phyloP scores from a whole-genome alignment of 1,284 basidiomycete species.

The Ganoderma sp. region DNA sequence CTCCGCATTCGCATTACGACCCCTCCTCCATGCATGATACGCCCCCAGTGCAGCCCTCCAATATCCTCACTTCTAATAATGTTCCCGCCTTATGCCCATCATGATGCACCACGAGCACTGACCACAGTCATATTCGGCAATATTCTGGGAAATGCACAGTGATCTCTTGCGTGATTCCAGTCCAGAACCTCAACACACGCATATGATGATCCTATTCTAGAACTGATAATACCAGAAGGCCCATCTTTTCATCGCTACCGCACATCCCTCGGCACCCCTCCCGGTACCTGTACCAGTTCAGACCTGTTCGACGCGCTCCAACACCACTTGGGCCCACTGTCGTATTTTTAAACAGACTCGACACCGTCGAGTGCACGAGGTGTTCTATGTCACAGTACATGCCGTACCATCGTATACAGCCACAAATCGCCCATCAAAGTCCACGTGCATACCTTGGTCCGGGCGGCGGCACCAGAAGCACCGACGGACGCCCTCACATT shows the following conservation, averaged over 20 bases:
- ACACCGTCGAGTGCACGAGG: neutral
- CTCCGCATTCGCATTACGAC: neutral
- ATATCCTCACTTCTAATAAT: neutral
- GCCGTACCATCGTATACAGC: slow-evolving; percentile 1
- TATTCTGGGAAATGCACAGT: neutral
- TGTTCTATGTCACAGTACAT: slow-evolving; percentile 2
- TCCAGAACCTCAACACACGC: neutral
- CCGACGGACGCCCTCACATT: slow-evolving; percentile 1
- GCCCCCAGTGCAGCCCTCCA: neutral
- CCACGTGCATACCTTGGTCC: neutral
- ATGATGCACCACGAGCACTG: neutral
- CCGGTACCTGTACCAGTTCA: neutral
- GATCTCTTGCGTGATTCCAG: neutral
- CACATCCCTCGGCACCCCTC: neutral
- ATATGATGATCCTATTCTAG: neutral
- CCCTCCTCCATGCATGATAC: neutral
- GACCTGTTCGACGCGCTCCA: neutral
- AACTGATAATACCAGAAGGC: neutral
- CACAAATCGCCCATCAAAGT: neutral
- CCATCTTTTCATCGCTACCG: neutral
- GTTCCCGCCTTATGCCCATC: neutral
- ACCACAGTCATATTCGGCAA: slow-evolving; percentile 1
- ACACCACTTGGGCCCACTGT: slow-evolving; percentile 1
- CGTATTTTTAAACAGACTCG: neutral
- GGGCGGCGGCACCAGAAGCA: slow-evolving; percentile 1